Evolutionary conservation across 1,139 yeast genomes (phyloP).

Genomic region (Candida neerlandica): DNA sequence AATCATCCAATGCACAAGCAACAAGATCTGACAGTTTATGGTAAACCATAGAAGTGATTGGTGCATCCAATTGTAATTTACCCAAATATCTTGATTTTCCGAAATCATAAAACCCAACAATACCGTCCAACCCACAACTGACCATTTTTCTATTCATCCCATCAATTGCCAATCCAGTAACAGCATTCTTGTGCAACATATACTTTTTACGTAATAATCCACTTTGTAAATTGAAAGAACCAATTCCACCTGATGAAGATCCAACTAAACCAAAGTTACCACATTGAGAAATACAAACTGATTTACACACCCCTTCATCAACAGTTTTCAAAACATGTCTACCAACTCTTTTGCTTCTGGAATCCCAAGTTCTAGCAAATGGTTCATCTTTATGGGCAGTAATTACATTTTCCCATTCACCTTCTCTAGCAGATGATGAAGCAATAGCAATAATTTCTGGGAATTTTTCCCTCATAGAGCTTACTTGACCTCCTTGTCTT

Average conservation of each 20-base stretch:
- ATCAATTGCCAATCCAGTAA: conserved; percentile 88
- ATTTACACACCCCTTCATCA: conserved; percentile 80
- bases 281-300: conserved; percentile 84
- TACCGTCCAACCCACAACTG: conserved; percentile 86
- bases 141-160: conserved; percentile 89
- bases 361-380: conserved; percentile 92
- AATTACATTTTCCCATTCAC: conserved; percentile 94
- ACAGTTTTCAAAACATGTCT: conserved; percentile 67
- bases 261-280: conserved; percentile 96
- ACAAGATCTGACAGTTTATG: conserved; percentile 83
- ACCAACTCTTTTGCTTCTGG: conserved; percentile 81
- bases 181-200: conserved; percentile 72
- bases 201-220: conserved; percentile 73
- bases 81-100: conserved; percentile 70
- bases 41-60: conserved; percentile 75
- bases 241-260: conserved; percentile 87
- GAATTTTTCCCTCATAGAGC: conserved; percentile 61
- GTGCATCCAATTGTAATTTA: conserved; percentile 68
- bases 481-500: conserved; percentile 59
- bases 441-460: conserved; percentile 78
- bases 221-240: conserved; percentile 87
- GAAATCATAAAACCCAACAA: conserved; percentile 87
- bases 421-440: conserved; percentile 75
- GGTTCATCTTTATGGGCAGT: conserved; percentile 86
- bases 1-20: conserved; percentile 85